A percentile compares a stretch with the other conserved stretches of the same genome.
phyloP scores from a whole-genome alignment of 192 early-diverging fungal species.

The Coemansia erecta region DNA sequence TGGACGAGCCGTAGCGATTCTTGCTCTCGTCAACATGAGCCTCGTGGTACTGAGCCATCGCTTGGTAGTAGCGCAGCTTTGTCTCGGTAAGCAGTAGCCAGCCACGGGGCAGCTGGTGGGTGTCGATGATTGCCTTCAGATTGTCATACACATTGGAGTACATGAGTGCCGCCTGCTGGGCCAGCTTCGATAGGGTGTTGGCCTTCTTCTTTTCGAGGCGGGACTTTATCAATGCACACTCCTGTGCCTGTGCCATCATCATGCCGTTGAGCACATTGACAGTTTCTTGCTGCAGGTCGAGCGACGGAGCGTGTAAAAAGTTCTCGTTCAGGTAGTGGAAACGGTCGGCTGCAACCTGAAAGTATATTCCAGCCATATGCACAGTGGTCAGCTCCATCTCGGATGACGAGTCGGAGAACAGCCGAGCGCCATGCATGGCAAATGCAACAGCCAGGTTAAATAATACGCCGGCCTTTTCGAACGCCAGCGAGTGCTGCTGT shows the following conservation, averaged over 20 bases:
- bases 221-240: slow-evolving; percentile 85
- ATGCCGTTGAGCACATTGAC: slow-evolving; percentile 79
- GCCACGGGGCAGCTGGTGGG: slow-evolving; percentile 71
- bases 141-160: slow-evolving; percentile 78
- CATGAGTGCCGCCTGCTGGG: slow-evolving; percentile 70
- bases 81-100: slow-evolving; percentile 86
- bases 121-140: slow-evolving; percentile 62
- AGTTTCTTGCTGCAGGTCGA: slow-evolving; percentile 86
- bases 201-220: slow-evolving; percentile 86
- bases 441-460: slow-evolving; percentile 90
- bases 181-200: slow-evolving; percentile 85
- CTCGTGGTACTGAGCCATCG: slow-evolving; percentile 85
- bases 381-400: slow-evolving; percentile 56
- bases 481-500: slow-evolving; percentile 91
- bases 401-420: slow-evolving; percentile 52
- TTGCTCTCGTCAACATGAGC: slow-evolving; percentile 73
- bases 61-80: slow-evolving; percentile 85
- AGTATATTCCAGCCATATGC: slow-evolving; percentile 84
- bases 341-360: slow-evolving; percentile 91
- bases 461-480: slow-evolving; percentile 94
- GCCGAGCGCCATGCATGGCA: slow-evolving; percentile 51
- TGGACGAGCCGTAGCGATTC: slow-evolving; percentile 79
- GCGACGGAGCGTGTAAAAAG: slow-evolving; percentile 93
- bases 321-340: slow-evolving; percentile 97
- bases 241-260: slow-evolving; percentile 95